phyloP scores from a whole-genome alignment of 75 land plant species.

The Pinus albicaulis region DNA sequence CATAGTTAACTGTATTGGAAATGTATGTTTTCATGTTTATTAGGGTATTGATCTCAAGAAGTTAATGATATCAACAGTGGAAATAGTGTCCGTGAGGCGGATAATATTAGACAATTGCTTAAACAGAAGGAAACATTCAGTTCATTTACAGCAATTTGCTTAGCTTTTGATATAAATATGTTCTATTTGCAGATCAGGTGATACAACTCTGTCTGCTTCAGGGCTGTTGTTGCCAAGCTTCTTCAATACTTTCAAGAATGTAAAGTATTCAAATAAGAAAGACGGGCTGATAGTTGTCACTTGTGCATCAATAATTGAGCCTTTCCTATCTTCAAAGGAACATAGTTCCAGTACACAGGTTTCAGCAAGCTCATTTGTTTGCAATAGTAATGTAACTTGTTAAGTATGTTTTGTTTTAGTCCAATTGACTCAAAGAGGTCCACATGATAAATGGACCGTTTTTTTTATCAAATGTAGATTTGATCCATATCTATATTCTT shows the following conservation, averaged over 20 bases:
- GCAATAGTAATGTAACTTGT: not conserved
- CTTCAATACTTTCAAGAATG: not conserved
- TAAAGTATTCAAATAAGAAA: not conserved
- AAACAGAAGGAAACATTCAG: not conserved
- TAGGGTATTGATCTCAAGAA: no score
- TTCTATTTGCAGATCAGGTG: conserved; percentile 53
- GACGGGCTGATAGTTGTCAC: conserved; percentile 40
- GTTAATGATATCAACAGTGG: not conserved
- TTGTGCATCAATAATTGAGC: conserved; percentile 83
- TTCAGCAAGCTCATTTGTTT: not conserved
- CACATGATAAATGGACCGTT: not conserved
- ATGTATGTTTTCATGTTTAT: no score
- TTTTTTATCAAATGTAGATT: conserved; percentile 4
- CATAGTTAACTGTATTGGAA: no score
- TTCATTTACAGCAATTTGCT: not conserved
- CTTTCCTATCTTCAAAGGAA: conserved; percentile 39
- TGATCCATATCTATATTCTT: not conserved
- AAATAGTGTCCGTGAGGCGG: not conserved
- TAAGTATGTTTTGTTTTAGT: not conserved
- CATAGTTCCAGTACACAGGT: conserved; percentile 20
- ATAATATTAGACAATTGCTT: not conserved
- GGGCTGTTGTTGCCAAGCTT: conserved; percentile 50
- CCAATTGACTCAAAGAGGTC: not conserved
- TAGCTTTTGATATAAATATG: not conserved
- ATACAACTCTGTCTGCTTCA: conserved; percentile 85